A percentile compares a stretch with the other conserved stretches of the same genome.
Conservation (phyloP, 768 basidiomycete species). For the Mycena alexandri region DNA sequence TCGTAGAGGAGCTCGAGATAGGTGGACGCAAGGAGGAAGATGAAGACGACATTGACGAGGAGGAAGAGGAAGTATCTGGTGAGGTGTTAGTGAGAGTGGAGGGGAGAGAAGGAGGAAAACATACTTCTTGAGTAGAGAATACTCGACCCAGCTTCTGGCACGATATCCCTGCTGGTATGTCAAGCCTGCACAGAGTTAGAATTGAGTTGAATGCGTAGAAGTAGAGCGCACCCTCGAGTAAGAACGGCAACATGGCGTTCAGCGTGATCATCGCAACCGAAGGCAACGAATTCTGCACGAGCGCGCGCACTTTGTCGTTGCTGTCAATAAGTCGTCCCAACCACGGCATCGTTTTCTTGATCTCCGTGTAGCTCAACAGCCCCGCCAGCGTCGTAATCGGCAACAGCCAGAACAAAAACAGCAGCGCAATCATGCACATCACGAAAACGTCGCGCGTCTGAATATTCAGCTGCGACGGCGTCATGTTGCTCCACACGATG, state of each 20-base stretch:
- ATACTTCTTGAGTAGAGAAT: constrained; percentile 91
- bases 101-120: constrained; percentile 41
- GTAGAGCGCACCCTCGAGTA: constrained; percentile 78
- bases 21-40: constrained; percentile 92
- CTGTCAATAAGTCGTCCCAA: constrained; percentile 86
- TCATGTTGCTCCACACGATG: constrained; percentile 94
- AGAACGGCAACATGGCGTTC: constrained; percentile 90
- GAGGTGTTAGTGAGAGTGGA: constrained; percentile 17
- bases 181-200: constrained; percentile 56
- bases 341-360: constrained; percentile 92
- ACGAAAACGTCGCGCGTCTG: constrained; percentile 81
- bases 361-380: constrained; percentile 92
- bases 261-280: constrained; percentile 90
- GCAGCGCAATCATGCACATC: constrained; percentile 71
- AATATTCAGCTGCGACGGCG: constrained; percentile 68
- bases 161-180: constrained; percentile 93
- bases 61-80: constrained; percentile 90
- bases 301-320: constrained; percentile 82
- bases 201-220: background rate
- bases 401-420: constrained; percentile 93
- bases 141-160: constrained; percentile 94
- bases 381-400: constrained; percentile 91
- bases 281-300: constrained; percentile 96
- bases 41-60: constrained; percentile 92
- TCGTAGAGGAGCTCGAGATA: constrained; percentile 94